These are phyloP conservation scores for Tritrichomonas musculus DNA, from an alignment of 208 protist genomes.

Conservation along the genomic window DNA sequence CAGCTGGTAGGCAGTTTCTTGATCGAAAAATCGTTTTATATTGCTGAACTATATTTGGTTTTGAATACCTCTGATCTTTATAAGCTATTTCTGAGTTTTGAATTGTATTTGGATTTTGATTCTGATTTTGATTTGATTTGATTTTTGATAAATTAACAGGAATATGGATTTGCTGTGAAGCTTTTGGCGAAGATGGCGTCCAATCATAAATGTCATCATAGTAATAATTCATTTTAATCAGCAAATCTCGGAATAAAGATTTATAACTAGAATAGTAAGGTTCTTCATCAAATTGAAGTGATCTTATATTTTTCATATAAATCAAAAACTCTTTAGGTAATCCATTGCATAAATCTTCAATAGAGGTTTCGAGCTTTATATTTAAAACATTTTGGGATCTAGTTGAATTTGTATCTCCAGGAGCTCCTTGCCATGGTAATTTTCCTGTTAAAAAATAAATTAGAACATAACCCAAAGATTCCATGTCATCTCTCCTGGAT, in stretches of 20 bases:
- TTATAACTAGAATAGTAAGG: not conserved
- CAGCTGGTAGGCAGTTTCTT: too few relatives aligned
- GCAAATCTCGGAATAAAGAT: not conserved
- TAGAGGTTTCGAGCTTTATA: conserved; percentile 81
- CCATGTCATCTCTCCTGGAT: conserved; percentile 57
- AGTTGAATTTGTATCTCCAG: conserved; percentile 81
- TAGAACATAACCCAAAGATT: conserved; percentile 94
- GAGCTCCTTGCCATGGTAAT: conserved; percentile 93
- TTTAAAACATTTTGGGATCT: conserved; percentile 97
- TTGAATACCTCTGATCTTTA: too few relatives aligned
- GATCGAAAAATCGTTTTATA: too few relatives aligned
- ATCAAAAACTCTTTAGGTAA: conserved; percentile 35
- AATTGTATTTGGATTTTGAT: too few relatives aligned
- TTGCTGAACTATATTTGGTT: too few relatives aligned
- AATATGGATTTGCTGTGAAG: too few relatives aligned
- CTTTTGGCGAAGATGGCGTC: too few relatives aligned
- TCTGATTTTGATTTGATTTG: too few relatives aligned
- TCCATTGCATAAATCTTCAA: conserved; percentile 85
- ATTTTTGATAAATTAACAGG: too few relatives aligned
- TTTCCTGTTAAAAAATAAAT: conserved; percentile 96
- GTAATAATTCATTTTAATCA: not conserved
- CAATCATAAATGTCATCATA: conserved; percentile 3
- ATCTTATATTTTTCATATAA: not conserved
- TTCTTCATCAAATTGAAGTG: not conserved
- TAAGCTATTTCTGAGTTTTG: too few relatives aligned